Evolutionary conservation across 495 filamentous ascomycete species (phyloP).

Genomic region (Tirmania nivea): DNA sequence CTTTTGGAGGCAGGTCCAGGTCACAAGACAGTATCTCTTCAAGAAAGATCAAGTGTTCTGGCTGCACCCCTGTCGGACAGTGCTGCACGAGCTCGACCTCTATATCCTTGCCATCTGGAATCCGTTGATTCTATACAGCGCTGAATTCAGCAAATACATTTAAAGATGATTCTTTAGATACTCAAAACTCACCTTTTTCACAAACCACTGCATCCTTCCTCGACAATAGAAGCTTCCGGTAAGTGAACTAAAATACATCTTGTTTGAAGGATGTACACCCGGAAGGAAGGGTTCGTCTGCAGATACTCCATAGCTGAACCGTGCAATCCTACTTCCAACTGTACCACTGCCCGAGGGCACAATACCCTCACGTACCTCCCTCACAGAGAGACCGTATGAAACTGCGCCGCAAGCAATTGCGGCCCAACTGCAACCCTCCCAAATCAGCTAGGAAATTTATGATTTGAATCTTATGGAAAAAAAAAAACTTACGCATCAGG

Average conservation of each 20-base stretch:
- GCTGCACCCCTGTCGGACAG: background rate
- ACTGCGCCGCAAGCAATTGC: background rate
- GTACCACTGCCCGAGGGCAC: background rate
- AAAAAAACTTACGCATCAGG: slow-evolving; percentile 3
- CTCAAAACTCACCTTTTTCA: background rate
- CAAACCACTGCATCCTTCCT: background rate
- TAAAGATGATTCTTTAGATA: background rate
- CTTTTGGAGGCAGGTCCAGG: no score
- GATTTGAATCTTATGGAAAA: background rate
- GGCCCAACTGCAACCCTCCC: background rate
- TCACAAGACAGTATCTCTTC: no score
- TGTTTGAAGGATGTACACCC: background rate
- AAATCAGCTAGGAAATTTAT: background rate
- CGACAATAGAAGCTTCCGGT: background rate
- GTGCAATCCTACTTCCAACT: background rate
- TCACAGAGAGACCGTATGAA: background rate
- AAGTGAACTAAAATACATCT: background rate
- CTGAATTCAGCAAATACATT: background rate
- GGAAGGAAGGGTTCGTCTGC: background rate
- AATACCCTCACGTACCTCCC: background rate
- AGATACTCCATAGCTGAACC: background rate
- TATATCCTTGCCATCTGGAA: background rate
- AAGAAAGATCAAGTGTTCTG: background rate
- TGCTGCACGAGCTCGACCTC: background rate
- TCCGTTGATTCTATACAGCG: background rate